phyloP scores from a whole-genome alignment of 257 asterid genomes.

The Solanum chaucha region DNA sequence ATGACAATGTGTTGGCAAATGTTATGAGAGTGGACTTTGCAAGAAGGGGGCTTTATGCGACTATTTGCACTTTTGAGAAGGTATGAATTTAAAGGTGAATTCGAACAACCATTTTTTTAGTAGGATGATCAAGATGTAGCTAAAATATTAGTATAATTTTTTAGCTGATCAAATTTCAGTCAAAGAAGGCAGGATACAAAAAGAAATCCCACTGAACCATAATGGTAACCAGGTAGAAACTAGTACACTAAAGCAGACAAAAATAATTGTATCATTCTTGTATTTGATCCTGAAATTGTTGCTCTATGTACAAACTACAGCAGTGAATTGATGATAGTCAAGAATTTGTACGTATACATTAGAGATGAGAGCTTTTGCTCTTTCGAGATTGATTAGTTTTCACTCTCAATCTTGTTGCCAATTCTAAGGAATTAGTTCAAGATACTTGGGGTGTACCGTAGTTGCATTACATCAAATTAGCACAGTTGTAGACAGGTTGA shows the following conservation, averaged over 20 bases:
- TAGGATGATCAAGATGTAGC: background rate
- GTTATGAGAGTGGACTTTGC: slow-evolving; percentile 78
- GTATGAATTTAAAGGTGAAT: background rate
- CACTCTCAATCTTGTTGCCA: background rate
- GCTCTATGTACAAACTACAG: background rate
- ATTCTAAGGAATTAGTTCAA: background rate
- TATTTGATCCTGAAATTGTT: background rate
- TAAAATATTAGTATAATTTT: background rate
- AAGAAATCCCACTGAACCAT: background rate
- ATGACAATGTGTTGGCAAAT: slow-evolving; percentile 73
- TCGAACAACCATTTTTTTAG: slow-evolving; percentile 7
- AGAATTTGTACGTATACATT: background rate
- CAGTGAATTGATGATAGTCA: background rate
- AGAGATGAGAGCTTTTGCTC: background rate
- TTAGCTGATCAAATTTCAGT: background rate
- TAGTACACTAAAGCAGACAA: background rate
- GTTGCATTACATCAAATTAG: background rate
- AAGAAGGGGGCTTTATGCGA: slow-evolving; percentile 78
- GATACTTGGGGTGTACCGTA: background rate
- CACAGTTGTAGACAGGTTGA: background rate
- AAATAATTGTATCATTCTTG: background rate
- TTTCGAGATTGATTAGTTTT: background rate
- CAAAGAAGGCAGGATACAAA: background rate
- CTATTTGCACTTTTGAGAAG: slow-evolving; percentile 61
- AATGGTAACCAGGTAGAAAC: background rate